These are phyloP conservation scores for Sarcodon sp. DNA, from an alignment of 768 basidiomycete genomes.

Conservation along the genomic window DNA sequence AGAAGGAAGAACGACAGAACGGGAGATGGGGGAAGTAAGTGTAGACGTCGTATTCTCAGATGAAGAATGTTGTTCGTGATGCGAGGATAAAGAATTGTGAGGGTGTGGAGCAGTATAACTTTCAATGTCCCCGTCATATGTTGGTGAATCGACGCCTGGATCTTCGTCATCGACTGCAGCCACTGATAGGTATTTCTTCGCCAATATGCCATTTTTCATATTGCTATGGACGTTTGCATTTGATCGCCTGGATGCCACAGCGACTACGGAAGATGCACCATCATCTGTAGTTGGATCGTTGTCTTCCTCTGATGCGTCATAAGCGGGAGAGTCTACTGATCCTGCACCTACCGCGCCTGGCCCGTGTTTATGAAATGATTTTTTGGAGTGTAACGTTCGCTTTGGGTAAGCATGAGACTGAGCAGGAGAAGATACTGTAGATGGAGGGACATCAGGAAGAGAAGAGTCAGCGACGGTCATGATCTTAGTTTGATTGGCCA, in stretches of 20 bases:
- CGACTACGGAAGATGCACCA: constrained; percentile 35
- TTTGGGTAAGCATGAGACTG: not conserved
- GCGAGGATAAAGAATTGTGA: constrained; percentile 18
- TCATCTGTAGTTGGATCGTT: constrained; percentile 81
- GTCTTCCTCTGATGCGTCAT: constrained; percentile 68
- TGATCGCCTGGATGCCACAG: constrained; percentile 18
- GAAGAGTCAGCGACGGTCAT: too few relatives aligned
- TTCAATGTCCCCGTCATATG: constrained; percentile 86
- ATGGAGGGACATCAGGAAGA: not conserved
- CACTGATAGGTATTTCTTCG: constrained; percentile 30
- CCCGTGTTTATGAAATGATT: constrained; percentile 3
- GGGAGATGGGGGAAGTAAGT: constrained; percentile 1
- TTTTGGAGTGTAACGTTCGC: not conserved
- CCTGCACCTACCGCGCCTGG: constrained; percentile 5
- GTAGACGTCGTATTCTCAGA: constrained; percentile 10
- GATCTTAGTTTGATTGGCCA: too few relatives aligned
- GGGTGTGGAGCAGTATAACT: constrained; percentile 53
- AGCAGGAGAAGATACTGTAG: not conserved
- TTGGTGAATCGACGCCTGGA: constrained; percentile 73
- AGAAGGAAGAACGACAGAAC: constrained; percentile 1
- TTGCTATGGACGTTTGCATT: constrained; percentile 7
- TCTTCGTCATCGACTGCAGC: constrained; percentile 50
- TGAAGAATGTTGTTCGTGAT: constrained; percentile 11
- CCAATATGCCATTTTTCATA: constrained; percentile 8
- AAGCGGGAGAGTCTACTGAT: constrained; percentile 11